Evolutionary conservation across 1,139 yeast genomes (phyloP), one percentile per base, ranked within the genome.

Genomic region (Scheffersomyces stambukii): DNA sequence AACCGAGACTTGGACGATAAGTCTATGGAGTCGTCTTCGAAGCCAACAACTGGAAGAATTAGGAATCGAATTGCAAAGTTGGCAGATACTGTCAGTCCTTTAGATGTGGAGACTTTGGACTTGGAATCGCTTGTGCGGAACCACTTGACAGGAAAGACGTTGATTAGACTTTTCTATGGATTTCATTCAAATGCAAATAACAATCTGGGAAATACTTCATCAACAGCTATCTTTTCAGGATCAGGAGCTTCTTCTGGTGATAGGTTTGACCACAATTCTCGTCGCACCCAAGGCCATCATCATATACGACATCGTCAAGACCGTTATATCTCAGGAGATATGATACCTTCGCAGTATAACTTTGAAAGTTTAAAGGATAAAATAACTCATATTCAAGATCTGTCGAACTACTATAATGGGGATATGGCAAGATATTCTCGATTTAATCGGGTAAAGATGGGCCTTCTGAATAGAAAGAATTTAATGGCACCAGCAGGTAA

Each of bases 71-170:
- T 63, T 19, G 64, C 63, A 7, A 65, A 65, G 29, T 41, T 62
- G 12, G 55, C 67, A 1, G 70, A 64, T 24, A 52, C 45, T 8
- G 38, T 52, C 3, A 58, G 54, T 29, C 71, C 72, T 1, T 36
- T 54, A 8, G 73, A 67, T 17, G 66, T 67, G 10, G 75, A 68
- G 37, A 65, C 72, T 1, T 41, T 61, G 14, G 72, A 67, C 31
- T 49, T 68, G 31, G 72, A 64, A 17, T 28, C 42, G 3, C 45
- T 67, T 19, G 59, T 61, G 2, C 52, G 49, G 17, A 52, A 53
- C 27, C 51, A 52, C 40, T 38, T 66, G 13, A 42, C 51, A 4
- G 74, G 74, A 1, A 61, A 54, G 36, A 56, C 61, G 1, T 45
- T 67, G 25, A 42, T 48, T 13, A 43, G 66, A 11, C 43, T 68